Base-by-base conservation (phyloP, 768 basidiomycete genomes). In the Amanita exitialis region DNA sequence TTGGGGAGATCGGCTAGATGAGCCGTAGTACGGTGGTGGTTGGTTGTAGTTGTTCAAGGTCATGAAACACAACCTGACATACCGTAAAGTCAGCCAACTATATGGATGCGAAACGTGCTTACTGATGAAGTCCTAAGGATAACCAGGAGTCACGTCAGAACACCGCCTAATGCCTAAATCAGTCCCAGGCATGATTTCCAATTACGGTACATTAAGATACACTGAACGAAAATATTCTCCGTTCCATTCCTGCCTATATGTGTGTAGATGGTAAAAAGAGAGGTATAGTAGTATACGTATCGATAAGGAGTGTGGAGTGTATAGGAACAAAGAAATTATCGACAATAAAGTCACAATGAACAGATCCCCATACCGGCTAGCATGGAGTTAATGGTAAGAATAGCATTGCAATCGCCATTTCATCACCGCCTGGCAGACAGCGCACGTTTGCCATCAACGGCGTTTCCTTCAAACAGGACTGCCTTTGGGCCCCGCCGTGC, bases 401-500 rank as follows among this genome's bases (percentile, higher is more conserved):
- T 30, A 7, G 6, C n/a, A 27, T 20, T 21, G 16, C 20, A 44
- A 51, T 21, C 34, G 18, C n/a, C 34, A 18, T 10, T 21, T 28
- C 12, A 16, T 51, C 21, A 44, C 23, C 48, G 49, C 23, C 50
- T 51, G 21, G 18, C 42, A 3, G 50, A n/a, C 21, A 30, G 25
- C 8, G 16, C 42, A 13, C 43, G 37, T 32, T 44, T 51, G 12
- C 42, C 42, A 23, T 51, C 50, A 16, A 25, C 37, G 8, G 32
- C 10, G 27, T 18, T 46, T 36, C 50, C 42, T 48, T 51, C 50
- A 37, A 51, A 44, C 52, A 89, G 57, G 27, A 90, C 78, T 48
- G 75, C 74, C 67, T 80, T 82, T 5, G 88, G 88, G 2, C 90
- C 88, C 16, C 78, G 73, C 64, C 72, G 79, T 52, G 86, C 86